phyloP scores from a whole-genome alignment of 2,329 filamentous ascomycete species.

The Exophiala spinifera region DNA sequence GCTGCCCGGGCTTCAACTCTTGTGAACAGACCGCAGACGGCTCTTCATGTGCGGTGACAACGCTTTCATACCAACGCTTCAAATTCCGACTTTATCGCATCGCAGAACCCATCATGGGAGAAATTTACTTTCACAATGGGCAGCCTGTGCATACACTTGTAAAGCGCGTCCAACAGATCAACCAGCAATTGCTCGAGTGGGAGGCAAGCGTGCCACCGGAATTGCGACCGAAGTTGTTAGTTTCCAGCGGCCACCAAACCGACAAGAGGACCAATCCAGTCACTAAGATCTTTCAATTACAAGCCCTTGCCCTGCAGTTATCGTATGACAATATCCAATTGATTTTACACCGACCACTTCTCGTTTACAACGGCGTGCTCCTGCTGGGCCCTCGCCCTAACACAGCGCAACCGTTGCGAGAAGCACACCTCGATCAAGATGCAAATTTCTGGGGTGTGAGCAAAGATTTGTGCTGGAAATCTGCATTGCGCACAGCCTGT shows the following conservation, averaged over 20 bases:
- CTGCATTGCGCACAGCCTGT: slow-evolving; percentile 40
- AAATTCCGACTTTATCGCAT: slow-evolving; percentile 25
- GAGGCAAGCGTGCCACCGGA: slow-evolving; percentile 19
- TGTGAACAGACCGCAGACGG: slow-evolving; percentile 17
- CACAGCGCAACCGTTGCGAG: too few species aligned
- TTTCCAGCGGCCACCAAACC: too few species aligned
- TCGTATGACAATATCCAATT: slow-evolving; percentile 46
- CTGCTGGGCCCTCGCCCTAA: too few species aligned
- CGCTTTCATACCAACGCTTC: slow-evolving; percentile 21
- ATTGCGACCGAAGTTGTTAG: slow-evolving; percentile 3
- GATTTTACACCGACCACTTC: slow-evolving; percentile 43
- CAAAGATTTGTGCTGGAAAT: slow-evolving; percentile 25
- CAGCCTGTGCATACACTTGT: slow-evolving; percentile 11
- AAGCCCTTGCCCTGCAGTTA: slow-evolving; percentile 43
- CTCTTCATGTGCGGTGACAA: slow-evolving; percentile 15
- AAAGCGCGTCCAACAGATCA: slow-evolving; percentile 11
- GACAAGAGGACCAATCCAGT: too few species aligned
- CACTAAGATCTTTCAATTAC: slow-evolving; percentile 27
- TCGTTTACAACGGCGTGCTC: slow-evolving; percentile 19
- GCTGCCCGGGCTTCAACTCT: slow-evolving; percentile 16
- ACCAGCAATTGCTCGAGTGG: slow-evolving; percentile 15
- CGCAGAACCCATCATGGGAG: slow-evolving; percentile 21
- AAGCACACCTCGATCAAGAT: too few species aligned
- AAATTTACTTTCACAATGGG: slow-evolving; percentile 12
- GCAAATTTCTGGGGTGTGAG: too few species aligned